A percentile compares a stretch with the other conserved stretches of the same genome.
phyloP scores from a whole-genome alignment of 768 basidiomycete species.

The Tulasnella sp. region DNA sequence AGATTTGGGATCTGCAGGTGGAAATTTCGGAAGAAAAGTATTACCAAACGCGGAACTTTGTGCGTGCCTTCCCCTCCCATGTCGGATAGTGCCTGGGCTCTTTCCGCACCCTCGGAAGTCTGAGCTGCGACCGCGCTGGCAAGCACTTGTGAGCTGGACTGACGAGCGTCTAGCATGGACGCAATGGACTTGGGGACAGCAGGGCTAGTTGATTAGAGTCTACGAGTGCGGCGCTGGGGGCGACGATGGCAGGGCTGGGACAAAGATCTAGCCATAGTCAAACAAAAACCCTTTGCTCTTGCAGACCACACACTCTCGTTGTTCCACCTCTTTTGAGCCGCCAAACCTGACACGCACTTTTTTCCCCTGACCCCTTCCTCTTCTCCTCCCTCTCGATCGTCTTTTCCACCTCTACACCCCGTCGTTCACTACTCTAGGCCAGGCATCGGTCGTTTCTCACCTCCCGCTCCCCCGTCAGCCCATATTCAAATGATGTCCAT shows the following conservation, averaged over 20 bases:
- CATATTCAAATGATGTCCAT: conserved; percentile 12
- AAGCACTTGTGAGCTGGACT: background rate
- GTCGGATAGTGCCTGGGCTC: background rate
- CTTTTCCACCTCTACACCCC: background rate
- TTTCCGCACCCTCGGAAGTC: background rate
- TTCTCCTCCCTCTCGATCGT: background rate
- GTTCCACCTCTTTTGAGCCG: background rate
- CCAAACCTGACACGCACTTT: conserved; percentile 1
- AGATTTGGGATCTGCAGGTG: background rate
- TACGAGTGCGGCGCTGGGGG: background rate
- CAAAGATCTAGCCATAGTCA: background rate
- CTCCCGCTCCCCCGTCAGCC: background rate
- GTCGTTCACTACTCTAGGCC: background rate
- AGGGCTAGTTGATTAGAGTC: background rate
- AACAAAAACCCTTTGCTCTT: conserved; percentile 10
- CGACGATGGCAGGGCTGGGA: background rate
- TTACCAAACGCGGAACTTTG: background rate
- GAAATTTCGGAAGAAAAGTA: background rate
- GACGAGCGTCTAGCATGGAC: background rate
- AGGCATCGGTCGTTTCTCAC: background rate
- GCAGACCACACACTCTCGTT: conserved; percentile 3
- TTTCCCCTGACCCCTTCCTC: background rate
- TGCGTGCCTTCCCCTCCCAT: background rate
- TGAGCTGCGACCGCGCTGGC: background rate
- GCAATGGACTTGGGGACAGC: background rate